Base-by-base conservation (phyloP, 352 stramenopile species). In the Globisporangium solare region DNA sequence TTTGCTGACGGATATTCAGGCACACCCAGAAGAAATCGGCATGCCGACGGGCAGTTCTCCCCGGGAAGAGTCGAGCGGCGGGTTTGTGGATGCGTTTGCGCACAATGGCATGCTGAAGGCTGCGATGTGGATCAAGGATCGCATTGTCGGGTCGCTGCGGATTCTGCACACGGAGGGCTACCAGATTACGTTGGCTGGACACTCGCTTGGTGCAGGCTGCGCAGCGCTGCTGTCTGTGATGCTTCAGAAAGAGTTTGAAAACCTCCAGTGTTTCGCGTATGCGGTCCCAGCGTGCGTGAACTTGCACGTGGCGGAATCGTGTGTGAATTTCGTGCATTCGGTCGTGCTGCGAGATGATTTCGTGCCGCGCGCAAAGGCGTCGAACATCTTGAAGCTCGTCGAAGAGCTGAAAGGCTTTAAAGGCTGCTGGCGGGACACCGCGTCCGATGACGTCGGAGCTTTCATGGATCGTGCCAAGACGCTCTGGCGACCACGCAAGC, bases 51-150 rank as follows among this genome's bases (percentile, higher is more conserved):
- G 68, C 6, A 74, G 68, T 40, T 52, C 64, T 14, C 56, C 71
- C 27, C 61, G 67, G 4, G 75, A 67, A 35, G 75, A 89, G 24
- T 65, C 71, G 20, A 71, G 67, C 10, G 82, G 80, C 47, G 84
- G 84, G 0, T 90, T 91, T 68, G 80, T 94, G 13, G 84, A 94
- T 53, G 81, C 84, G 10, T 95, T 93, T 51, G 85, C 85, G 1
- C 85, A 95, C 53, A 92, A 93, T 53, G 85, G 85, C 0, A 95
- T 95, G 83, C 55, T 91, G 8, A 89, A 92, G 60, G 81, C 85
- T 21, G 83, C 86, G 12, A 88, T 91, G 78, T 93, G 83, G 83
- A 92, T 95, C 47, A 95, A 91, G 45, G 77, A 92, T 18, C 77
- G 83, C 18, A 89, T 93, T 42, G 74, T 92, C 21, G 70, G 77